Evolutionary conservation across 805 yeast genomes (phyloP), one percentile per base, ranked within the genome.

Genomic region (Metschnikowia aberdeeniae): DNA sequence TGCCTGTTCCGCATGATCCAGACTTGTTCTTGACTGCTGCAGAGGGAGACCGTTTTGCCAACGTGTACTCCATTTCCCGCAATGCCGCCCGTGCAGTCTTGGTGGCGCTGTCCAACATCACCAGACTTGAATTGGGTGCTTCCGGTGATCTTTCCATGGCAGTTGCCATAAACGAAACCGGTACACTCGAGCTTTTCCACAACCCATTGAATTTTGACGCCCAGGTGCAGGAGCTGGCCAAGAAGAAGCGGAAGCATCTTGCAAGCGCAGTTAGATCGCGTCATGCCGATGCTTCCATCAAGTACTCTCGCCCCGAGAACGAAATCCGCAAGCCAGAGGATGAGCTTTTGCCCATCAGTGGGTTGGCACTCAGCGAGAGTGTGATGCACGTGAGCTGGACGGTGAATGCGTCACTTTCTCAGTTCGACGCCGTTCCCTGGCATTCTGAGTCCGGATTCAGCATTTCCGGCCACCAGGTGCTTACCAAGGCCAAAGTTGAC

Each of bases 41-140:
- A 1, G 70, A 70, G 30, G 83, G 82, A 49, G 98, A 90, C 62
- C 76, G 97, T 54, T 89, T 87, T 61, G 74, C 89, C 53, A 88
- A 88, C 60, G 68, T 86, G 31, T 82, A 84, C 58, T 76, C 84
- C 9, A 44, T 80, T 2, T 64, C 70, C 28, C 64, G 68, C 38
- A 58, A 65, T 26, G 58, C 78, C 3, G 70, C 82, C 2, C 64
- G 67, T 20, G 63, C 73, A 7, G 86, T 89, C 3, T 76, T 88
- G 45, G 89, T 86, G 12, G 73, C 90, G 3, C 85, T 84, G 50
- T 72, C 88, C 12, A 77, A 85, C 40, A 80, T 87, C 11, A 46
- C 60, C 1, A 63, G 67, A 6, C 59, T 85, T 7, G 60, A 76
- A 0, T 63, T 71, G 46, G 72, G 67, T 5, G 60, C 56, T 8